Conservation (phyloP, 768 basidiomycete species). For the Boletellus ananiceps region DNA sequence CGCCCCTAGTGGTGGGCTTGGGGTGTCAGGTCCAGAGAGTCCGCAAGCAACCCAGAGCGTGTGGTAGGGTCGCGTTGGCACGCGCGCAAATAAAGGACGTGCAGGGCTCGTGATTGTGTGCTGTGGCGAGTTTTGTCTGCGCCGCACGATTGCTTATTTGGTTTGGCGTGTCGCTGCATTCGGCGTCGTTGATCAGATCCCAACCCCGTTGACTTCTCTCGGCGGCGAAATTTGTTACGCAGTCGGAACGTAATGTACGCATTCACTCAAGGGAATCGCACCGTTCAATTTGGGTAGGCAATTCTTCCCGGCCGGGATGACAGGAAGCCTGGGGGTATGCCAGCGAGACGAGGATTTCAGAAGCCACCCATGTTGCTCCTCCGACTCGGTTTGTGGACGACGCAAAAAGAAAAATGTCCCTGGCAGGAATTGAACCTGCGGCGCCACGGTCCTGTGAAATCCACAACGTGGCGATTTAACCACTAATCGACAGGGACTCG, state of each 20-base stretch:
- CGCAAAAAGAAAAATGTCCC: constrained; percentile 27
- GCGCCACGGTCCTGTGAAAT: constrained; percentile 33
- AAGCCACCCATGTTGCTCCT: too few relatives aligned
- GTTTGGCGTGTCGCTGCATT: neutral
- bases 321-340: too few relatives aligned
- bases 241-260: neutral
- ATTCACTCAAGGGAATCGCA: neutral
- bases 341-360: too few relatives aligned
- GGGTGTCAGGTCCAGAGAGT: constrained; percentile 21
- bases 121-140: neutral
- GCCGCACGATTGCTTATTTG: neutral
- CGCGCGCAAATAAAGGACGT: too few relatives aligned
- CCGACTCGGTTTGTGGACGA: too few relatives aligned
- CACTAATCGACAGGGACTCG: constrained; percentile 41
- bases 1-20: constrained; percentile 20
- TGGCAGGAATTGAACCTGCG: constrained; percentile 39
- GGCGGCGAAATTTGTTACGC: neutral
- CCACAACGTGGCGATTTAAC: constrained; percentile 42
- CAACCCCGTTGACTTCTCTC: neutral
- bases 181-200: neutral
- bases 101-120: neutral
- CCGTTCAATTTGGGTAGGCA: neutral
- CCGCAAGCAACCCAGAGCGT: constrained; percentile 26
- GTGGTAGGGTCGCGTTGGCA: constrained; percentile 16
- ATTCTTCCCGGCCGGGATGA: neutral